phyloP scores from a whole-genome alignment of 352 stramenopile species.

The Nothophytophthora sp. region DNA sequence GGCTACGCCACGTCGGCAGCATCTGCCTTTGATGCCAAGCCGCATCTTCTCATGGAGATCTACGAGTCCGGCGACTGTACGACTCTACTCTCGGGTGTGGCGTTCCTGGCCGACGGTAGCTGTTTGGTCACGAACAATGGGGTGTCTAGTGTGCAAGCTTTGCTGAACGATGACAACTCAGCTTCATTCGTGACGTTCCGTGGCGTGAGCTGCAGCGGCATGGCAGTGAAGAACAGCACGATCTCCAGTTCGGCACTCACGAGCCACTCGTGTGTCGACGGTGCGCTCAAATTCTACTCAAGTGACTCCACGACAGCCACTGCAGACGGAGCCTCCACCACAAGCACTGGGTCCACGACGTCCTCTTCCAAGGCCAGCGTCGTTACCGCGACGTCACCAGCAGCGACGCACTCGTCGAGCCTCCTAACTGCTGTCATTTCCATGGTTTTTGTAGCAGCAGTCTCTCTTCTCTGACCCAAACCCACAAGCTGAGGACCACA shows the following conservation, averaged over 20 bases:
- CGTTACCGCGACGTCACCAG: too few relatives aligned
- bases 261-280: constrained; percentile 28
- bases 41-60: constrained; percentile 37
- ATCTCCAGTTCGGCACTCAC: constrained; percentile 22
- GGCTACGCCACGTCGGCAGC: constrained; percentile 11
- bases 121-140: constrained; percentile 45
- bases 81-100: constrained; percentile 34
- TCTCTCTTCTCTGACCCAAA: too few relatives aligned
- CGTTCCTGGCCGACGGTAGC: constrained; percentile 40
- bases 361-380: too few relatives aligned
- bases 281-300: constrained; percentile 33
- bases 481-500: too few relatives aligned
- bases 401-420: too few relatives aligned
- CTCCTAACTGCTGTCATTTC: too few relatives aligned
- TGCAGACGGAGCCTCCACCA: too few relatives aligned
- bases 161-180: constrained; percentile 27
- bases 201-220: constrained; percentile 32
- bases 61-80: constrained; percentile 28
- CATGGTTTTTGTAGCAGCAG: too few relatives aligned
- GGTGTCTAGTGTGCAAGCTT: constrained; percentile 37
- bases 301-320: constrained; percentile 12
- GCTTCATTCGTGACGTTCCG: constrained; percentile 33
- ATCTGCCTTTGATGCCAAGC: constrained; percentile 18
- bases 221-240: constrained; percentile 21
- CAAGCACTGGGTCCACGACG: too few relatives aligned